Base-by-base conservation (phyloP, 352 stramenopile species). In the Poterioochromonas sp. region DNA sequence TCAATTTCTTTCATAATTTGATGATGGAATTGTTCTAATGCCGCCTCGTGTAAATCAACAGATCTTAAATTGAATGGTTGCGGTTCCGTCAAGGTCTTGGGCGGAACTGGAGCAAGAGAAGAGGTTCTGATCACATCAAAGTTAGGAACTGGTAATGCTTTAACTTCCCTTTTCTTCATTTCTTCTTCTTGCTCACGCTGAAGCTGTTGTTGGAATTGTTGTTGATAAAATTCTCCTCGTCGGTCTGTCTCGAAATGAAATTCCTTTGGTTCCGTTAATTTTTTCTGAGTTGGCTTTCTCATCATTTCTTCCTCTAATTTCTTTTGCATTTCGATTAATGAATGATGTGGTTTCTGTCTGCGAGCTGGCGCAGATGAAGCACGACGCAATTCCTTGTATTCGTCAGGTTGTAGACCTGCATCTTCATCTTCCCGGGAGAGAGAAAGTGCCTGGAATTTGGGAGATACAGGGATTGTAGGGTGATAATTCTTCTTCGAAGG, bases 391-490 rank as follows among this genome's bases (percentile, higher is more conserved):
- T n/a, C n/a, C n/a, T n/a, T n/a, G n/a, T n/a, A n/a, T n/a, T n/a
- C n/a, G n/a, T n/a, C n/a, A n/a, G n/a, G n/a, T n/a, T n/a, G n/a
- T n/a, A n/a, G n/a, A n/a, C n/a, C n/a, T n/a, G n/a, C n/a, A n/a
- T n/a, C n/a, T n/a, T n/a, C n/a, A n/a, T n/a, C n/a, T n/a, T n/a
- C n/a, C n/a, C n/a, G n/a, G n/a, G n/a, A n/a, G n/a, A n/a, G n/a
- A 15, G 15, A 15, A 26, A 15, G 15, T 22, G 8, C 32, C 2
- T 40, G 32, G 2, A 71, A 29, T 29, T 71, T 71, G 5, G 62
- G 62, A 41, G 62, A 71, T 5, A 71, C 26, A 29, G 62, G 62
- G 20, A 71, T 41, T 22, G 62, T 71, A 26, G 39, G 62, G 12
- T 41, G 11, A 29, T 43, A 41, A 3, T 40, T 47, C 2, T 3